Evolutionary conservation across 2,329 filamentous ascomycete genomes (phyloP), one percentile per base, ranked within the genome.

Genomic region (Dothideomycetidae sp.): DNA sequence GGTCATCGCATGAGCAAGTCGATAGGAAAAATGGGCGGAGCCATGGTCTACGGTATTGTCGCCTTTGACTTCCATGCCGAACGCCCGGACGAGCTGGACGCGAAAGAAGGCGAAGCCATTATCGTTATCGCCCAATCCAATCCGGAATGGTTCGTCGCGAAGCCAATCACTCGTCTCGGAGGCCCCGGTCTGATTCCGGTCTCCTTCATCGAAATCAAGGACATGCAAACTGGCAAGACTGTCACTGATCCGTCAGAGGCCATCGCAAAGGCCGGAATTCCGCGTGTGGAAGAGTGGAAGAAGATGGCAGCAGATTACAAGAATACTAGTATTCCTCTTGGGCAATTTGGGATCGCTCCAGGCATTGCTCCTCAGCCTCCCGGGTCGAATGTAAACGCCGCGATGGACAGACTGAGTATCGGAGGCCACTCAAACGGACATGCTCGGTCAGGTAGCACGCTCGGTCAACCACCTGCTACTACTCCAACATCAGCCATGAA

Each of bases 301-400:
- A 93, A 92, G 63, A 94, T 94, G 84, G 86, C 90, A 1, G 88
- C 88, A 39, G 88, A 94, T 46, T 98, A 98, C 63, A 98, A 98
- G 67, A 94, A 96, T 57, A 93, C 86, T 57, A 96, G 90, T 61
- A 96, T 98, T 54, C 88, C 86, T 0, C 66, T 98, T 29, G 90
- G 90, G 48, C 93, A 88, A 60, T 88, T 92, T 48, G 21, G 7
- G 21, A n/a, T n/a, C n/a, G 7, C 21, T 7, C 21, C 21, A 7
- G 46, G 43, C 46, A 15, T 44, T 7, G 28, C 40, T 12, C 23
- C 32, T 9, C 29, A 40, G 14, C 16, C 37, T 4, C 19, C 38
- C 7, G 11, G 21, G 11, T 14, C 38, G 10, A 11, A 14, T 26
- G 13, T 36, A n/a, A 29, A 37, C 9, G 36, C 11, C 12, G 65